A percentile compares a stretch with the other conserved stretches of the same genome.
Evolutionary conservation across 2,329 filamentous ascomycete species (phyloP).

Genomic region (Botrytis squamosa): DNA sequence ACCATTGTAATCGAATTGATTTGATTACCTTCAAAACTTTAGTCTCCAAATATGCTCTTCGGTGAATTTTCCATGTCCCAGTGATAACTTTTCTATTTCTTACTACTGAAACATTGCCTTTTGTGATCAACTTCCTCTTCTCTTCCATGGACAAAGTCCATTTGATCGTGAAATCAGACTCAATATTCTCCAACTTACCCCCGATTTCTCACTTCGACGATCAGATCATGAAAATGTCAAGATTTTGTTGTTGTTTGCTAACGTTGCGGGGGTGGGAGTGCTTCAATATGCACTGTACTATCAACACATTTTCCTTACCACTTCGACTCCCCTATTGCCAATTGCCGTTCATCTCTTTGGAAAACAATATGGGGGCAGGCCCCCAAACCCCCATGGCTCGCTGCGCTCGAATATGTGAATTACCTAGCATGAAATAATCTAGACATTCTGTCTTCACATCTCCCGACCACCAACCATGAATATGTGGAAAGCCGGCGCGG

Average conservation of each 20-base stretch:
- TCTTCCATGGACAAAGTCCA: neutral
- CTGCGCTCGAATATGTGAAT: neutral
- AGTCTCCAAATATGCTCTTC: neutral
- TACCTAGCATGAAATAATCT: neutral
- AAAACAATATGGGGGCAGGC: neutral
- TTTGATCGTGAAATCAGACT: neutral
- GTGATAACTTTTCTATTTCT: neutral
- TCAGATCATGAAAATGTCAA: neutral
- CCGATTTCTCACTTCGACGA: neutral
- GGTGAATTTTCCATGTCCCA: neutral
- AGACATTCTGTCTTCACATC: neutral
- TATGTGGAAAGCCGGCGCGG: neutral
- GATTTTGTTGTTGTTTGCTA: neutral
- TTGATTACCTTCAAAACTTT: neutral
- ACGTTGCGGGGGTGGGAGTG: neutral
- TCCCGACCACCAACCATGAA: neutral
- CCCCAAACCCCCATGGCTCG: neutral
- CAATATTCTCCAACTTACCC: neutral
- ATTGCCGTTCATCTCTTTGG: neutral
- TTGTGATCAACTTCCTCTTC: neutral
- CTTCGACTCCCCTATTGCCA: fast-evolving
- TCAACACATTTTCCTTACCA: neutral
- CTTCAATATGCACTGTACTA: neutral
- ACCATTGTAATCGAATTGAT: constrained; percentile 5
- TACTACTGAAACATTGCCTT: neutral